Conservation (phyloP, 768 basidiomycete genomes). For the Suillus decipiens region DNA sequence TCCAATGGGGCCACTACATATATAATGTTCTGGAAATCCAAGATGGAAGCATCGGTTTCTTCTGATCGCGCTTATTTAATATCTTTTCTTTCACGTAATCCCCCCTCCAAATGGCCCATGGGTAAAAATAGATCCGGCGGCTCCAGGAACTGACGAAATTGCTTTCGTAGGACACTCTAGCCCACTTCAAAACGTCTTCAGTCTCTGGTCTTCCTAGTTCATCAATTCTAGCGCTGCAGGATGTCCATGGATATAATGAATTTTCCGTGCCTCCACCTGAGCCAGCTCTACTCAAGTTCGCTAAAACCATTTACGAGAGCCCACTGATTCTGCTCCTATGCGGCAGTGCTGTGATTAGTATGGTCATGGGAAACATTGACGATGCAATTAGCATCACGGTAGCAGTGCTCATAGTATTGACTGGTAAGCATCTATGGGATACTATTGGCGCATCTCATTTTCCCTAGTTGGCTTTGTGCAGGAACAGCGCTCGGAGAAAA, state of each 20-base stretch:
- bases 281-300: slow-evolving; percentile 82
- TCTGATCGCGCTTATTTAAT: neutral
- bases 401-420: slow-evolving; percentile 90
- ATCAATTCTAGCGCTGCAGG: slow-evolving; percentile 63
- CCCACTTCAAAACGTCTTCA: slow-evolving; percentile 66
- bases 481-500: slow-evolving; percentile 92
- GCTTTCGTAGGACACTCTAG: slow-evolving; percentile 64
- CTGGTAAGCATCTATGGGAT: slow-evolving; percentile 55
- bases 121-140: slow-evolving; percentile 1
- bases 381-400: slow-evolving; percentile 93
- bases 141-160: slow-evolving; percentile 9
- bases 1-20: slow-evolving; percentile 1
- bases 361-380: slow-evolving; percentile 92
- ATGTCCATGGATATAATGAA: slow-evolving; percentile 87
- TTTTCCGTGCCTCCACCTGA: slow-evolving; percentile 86
- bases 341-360: slow-evolving; percentile 87
- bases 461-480: slow-evolving; percentile 87
- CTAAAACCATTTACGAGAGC: slow-evolving; percentile 93
- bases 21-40: slow-evolving; percentile 12
- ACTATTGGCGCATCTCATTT: slow-evolving; percentile 7
- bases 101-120: neutral
- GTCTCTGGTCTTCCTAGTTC: slow-evolving; percentile 61
- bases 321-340: slow-evolving; percentile 90
- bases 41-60: slow-evolving; percentile 13
- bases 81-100: neutral